Evolutionary conservation across 148 eudicot species (phyloP).

Genomic region (Spergularia marina): DNA sequence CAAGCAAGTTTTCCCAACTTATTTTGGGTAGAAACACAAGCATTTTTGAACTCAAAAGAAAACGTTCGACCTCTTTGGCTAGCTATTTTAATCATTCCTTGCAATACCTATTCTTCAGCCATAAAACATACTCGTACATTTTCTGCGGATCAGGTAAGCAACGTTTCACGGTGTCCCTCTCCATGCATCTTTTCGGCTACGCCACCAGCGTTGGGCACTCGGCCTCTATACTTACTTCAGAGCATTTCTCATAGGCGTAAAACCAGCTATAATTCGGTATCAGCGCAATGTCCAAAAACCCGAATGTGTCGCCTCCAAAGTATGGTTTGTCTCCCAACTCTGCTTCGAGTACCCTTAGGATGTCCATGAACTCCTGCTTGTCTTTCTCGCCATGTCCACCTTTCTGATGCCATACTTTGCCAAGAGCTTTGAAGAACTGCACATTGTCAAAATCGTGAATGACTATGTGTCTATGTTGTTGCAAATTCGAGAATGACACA

Average conservation of each 20-base stretch:
- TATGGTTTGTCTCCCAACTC: slow-evolving; percentile 46
- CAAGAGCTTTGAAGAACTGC: slow-evolving; percentile 7
- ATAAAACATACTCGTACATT: background rate
- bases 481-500: too few relatives aligned
- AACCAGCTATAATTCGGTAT: slow-evolving; percentile 40
- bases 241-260: slow-evolving; percentile 26
- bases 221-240: slow-evolving; percentile 29
- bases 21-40: too few relatives aligned
- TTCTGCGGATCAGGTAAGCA: slow-evolving; percentile 17
- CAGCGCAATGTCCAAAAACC: slow-evolving; percentile 36
- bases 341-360: slow-evolving; percentile 37
- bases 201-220: slow-evolving; percentile 45
- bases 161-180: slow-evolving; percentile 34
- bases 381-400: slow-evolving; percentile 36
- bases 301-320: slow-evolving; percentile 47
- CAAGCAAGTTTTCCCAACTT: too few relatives aligned
- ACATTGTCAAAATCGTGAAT: background rate
- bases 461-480: too few relatives aligned
- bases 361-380: slow-evolving; percentile 36
- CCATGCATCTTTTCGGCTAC: slow-evolving; percentile 52
- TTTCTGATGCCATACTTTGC: slow-evolving; percentile 32
- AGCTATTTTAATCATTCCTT: background rate
- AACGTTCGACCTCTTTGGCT: too few relatives aligned
- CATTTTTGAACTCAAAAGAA: too few relatives aligned
- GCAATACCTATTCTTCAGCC: slow-evolving; percentile 3